phyloP scores from a whole-genome alignment of 768 basidiomycete species.

The Clitopilus passeckerianus region DNA sequence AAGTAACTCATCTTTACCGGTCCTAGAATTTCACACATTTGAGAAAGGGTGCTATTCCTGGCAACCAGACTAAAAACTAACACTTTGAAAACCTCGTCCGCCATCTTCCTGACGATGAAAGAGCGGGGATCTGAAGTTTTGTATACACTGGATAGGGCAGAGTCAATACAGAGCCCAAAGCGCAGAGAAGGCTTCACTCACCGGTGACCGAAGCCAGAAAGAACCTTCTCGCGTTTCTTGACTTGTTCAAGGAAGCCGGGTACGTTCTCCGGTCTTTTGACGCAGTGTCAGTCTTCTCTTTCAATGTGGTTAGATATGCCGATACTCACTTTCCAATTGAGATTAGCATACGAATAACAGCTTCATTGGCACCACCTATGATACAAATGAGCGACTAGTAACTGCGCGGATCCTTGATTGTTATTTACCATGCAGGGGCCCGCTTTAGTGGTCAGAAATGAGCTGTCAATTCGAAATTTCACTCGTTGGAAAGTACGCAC shows the following conservation, averaged over 20 bases:
- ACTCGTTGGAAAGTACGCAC: conserved; percentile 36
- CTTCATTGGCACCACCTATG: conserved; percentile 84
- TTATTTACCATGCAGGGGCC: conserved; percentile 60
- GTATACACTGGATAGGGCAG: conserved; percentile 45
- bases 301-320: no score
- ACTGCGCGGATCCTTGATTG: not conserved
- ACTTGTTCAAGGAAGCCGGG: conserved; percentile 83
- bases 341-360: conserved; percentile 90
- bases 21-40: conserved; percentile 39
- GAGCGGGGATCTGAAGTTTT: conserved; percentile 88
- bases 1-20: conserved; percentile 78
- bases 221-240: conserved; percentile 81
- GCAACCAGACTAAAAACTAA: conserved; percentile 23
- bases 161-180: not conserved
- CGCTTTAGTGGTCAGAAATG: conserved; percentile 33
- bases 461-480: not conserved
- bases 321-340: conserved; percentile 71
- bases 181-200: conserved; percentile 18
- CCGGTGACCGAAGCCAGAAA: conserved; percentile 91
- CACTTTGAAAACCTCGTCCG: conserved; percentile 90
- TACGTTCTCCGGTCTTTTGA: conserved; percentile 69
- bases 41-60: not conserved
- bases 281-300: not conserved
- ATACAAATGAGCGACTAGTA: conserved; percentile 2
- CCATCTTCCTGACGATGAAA: conserved; percentile 85